These are phyloP conservation scores for Debaryomycetaceae sp. DNA, from an alignment of 1,139 yeast genomes.

Conservation along the genomic window DNA sequence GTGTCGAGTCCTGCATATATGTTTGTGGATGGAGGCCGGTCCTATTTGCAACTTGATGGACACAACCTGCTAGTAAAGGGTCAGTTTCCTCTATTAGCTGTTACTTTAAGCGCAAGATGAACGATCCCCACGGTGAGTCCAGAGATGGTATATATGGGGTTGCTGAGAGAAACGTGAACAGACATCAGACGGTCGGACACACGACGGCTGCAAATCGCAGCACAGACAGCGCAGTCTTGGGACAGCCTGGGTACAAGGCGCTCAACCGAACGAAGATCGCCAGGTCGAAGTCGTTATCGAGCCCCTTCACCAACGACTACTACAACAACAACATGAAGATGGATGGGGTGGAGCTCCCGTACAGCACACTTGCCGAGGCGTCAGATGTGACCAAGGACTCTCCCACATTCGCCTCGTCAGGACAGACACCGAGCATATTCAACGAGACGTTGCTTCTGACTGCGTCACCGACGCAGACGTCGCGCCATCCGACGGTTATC, in stretches of 20 bases:
- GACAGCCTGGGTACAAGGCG: neutral
- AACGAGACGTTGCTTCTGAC: constrained; percentile 17
- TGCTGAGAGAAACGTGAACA: neutral
- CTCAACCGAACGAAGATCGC: constrained; percentile 1
- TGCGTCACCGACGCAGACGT: constrained; percentile 9
- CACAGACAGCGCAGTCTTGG: neutral
- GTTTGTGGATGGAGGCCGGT: neutral
- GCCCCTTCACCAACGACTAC: neutral
- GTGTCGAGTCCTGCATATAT: neutral
- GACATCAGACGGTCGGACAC: neutral
- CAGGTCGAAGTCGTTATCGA: constrained; percentile 3
- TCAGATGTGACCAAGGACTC: neutral
- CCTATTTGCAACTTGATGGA: neutral
- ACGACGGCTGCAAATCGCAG: neutral
- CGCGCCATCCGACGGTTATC: constrained; percentile 14
- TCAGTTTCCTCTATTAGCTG: neutral
- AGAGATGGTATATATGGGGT: neutral
- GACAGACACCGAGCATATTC: constrained; percentile 14
- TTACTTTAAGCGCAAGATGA: neutral
- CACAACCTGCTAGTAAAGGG: neutral
- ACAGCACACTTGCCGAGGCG: neutral
- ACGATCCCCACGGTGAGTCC: neutral
- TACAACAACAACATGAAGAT: neutral
- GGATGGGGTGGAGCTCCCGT: neutral
- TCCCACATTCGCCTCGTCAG: constrained; percentile 2